Percentiles rank a stretch among this genome's conserved stretches.
phyloP scores from a whole-genome alignment of 164 flowering plant genomes.

The Liriodendron chinense region DNA sequence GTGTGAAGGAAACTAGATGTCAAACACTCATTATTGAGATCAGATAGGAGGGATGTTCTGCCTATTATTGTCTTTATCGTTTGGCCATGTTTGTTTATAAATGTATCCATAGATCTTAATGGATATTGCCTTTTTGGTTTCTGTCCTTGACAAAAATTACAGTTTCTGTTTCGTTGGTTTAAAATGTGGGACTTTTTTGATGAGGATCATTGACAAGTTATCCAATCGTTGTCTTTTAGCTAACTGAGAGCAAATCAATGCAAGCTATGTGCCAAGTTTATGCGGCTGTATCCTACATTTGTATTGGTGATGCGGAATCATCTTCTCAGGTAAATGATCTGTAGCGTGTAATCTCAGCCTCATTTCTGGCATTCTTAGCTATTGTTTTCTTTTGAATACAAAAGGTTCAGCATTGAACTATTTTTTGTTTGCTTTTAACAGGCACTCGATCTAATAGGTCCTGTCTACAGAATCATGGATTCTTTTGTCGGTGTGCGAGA shows the following conservation, averaged over 20 bases:
- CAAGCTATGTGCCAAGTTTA: slow-evolving; percentile 87
- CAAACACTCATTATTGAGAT: too few species aligned
- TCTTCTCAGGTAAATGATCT: slow-evolving; percentile 59
- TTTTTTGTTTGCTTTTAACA: slow-evolving; percentile 26
- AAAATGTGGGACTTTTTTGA: not conserved
- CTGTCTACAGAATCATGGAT: slow-evolving; percentile 68
- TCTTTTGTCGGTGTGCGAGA: slow-evolving; percentile 89
- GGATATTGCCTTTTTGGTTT: too few species aligned
- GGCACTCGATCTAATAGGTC: slow-evolving; percentile 95
- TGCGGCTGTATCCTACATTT: slow-evolving; percentile 87
- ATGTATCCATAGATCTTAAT: too few species aligned
- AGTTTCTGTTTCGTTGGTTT: too few species aligned
- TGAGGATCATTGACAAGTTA: not conserved
- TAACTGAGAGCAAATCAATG: slow-evolving; percentile 77
- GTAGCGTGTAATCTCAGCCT: not conserved
- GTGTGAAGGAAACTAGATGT: too few species aligned
- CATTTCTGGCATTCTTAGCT: not conserved
- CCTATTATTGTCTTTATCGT: too few species aligned
- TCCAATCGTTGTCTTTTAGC: slow-evolving; percentile 27
- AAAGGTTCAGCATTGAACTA: slow-evolving; percentile 7
- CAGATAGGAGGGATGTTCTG: too few species aligned
- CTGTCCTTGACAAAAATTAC: too few species aligned
- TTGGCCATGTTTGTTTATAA: too few species aligned
- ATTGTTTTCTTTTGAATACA: not conserved
- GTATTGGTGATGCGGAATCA: slow-evolving; percentile 92